These are phyloP conservation scores for Fusarium torreyae DNA, from an alignment of 2,329 filamentous ascomycete species.

Conservation along the genomic window DNA sequence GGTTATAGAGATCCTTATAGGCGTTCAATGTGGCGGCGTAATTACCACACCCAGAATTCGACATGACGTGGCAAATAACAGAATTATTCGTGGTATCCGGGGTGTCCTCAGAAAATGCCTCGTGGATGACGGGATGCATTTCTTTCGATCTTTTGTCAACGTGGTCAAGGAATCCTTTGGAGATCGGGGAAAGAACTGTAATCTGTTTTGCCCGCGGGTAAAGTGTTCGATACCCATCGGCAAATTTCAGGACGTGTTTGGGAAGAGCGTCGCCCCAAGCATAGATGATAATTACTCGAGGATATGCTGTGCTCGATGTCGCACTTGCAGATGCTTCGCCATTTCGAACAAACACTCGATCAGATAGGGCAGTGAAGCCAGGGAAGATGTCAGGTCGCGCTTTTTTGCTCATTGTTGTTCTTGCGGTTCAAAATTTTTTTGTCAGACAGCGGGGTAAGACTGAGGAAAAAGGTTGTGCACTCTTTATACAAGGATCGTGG, in stretches of 20 bases:
- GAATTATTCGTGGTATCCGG: fast-evolving
- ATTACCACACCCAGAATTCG: constrained; percentile 10
- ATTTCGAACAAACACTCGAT: not conserved
- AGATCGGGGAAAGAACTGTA: not conserved
- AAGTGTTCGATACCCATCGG: not conserved
- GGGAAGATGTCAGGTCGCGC: fast-evolving
- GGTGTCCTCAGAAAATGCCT: not conserved
- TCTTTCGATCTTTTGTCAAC: not conserved
- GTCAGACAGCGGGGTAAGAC: too few relatives aligned
- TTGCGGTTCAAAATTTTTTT: too few relatives aligned
- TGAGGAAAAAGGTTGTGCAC: too few relatives aligned
- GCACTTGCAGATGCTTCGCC: not conserved
- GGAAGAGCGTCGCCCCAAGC: constrained; percentile 24
- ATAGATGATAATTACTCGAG: constrained; percentile 3
- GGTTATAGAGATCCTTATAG: constrained; percentile 1
- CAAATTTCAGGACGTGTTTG: constrained; percentile 12
- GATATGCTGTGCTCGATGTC: not conserved
- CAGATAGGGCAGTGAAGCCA: not conserved
- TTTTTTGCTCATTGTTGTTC: not conserved
- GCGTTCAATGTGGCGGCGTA: constrained; percentile 10
- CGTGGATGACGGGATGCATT: constrained; percentile 8
- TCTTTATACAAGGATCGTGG: too few relatives aligned
- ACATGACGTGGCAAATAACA: not conserved
- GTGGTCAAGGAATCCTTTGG: constrained; percentile 10
- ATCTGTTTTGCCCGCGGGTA: constrained; percentile 2